Evolutionary conservation across 768 basidiomycete genomes (phyloP).

Genomic region (Pulveroboletus sp.): DNA sequence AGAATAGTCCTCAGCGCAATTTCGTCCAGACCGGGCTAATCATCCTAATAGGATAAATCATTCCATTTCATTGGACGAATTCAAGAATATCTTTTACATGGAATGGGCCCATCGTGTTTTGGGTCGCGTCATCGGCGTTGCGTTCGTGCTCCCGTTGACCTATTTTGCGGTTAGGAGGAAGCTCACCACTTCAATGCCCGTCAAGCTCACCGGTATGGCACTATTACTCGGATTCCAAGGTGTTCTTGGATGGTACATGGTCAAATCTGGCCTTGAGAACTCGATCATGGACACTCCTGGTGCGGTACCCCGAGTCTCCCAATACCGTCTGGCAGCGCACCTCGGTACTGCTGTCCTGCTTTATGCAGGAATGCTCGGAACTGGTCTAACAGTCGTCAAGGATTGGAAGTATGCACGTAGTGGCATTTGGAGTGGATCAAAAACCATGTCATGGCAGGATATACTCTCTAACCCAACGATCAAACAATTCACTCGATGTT

Average conservation of each 20-base stretch:
- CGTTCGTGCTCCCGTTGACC: conserved; percentile 79
- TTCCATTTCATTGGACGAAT: conserved; percentile 81
- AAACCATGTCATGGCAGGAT: conserved; percentile 38
- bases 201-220: conserved; percentile 69
- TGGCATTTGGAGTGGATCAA: conserved; percentile 57
- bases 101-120: conserved; percentile 96
- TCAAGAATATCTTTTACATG: conserved; percentile 97
- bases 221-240: conserved; percentile 89
- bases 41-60: conserved; percentile 70
- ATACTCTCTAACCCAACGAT: conserved; percentile 57
- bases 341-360: conserved; percentile 87
- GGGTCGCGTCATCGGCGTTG: conserved; percentile 80
- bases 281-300: conserved; percentile 76
- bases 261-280: conserved; percentile 90
- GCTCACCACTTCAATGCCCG: conserved; percentile 60
- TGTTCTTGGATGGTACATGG: conserved; percentile 98
- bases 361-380: conserved; percentile 90
- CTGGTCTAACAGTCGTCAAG: conserved; percentile 69
- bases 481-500: conserved; percentile 53
- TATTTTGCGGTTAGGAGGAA: conserved; percentile 76
- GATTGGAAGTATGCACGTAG: conserved; percentile 73
- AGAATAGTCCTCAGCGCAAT: conserved; percentile 30
- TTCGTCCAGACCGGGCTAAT: neutral
- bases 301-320: conserved; percentile 91
- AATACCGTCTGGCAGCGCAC: conserved; percentile 95